phyloP scores from a whole-genome alignment of 2,329 filamentous ascomycete species.

The Microthyrium microscopicum region DNA sequence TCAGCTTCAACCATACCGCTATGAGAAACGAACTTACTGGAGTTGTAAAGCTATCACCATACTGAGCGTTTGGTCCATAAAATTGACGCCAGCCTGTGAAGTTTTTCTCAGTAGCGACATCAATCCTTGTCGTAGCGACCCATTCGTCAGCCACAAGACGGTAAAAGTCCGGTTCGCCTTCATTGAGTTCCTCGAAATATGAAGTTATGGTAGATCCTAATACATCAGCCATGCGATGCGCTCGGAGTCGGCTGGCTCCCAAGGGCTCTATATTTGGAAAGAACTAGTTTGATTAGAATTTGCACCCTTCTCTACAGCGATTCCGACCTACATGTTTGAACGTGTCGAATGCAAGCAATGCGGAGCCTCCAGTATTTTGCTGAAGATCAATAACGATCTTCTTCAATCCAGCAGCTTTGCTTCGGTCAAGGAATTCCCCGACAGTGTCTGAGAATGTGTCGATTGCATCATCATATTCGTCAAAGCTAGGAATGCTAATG shows the following conservation, averaged over 20 bases:
- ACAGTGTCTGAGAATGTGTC: slow-evolving; percentile 16
- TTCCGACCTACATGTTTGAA: too few relatives aligned
- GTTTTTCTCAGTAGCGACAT: slow-evolving; percentile 13
- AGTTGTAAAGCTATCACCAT: slow-evolving; percentile 11
- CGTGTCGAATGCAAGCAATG: slow-evolving; percentile 5
- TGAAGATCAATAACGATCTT: slow-evolving; percentile 12
- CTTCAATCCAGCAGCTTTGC: slow-evolving; percentile 8
- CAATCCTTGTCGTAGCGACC: slow-evolving; percentile 13
- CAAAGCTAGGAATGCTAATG: slow-evolving; percentile 23
- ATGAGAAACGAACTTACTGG: neutral
- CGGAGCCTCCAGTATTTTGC: slow-evolving; percentile 10
- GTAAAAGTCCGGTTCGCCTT: slow-evolving; percentile 1
- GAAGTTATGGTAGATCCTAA: neutral
- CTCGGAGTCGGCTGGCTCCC: slow-evolving; percentile 23
- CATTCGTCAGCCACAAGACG: slow-evolving; percentile 12
- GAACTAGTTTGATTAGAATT: too few relatives aligned
- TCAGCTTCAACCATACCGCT: neutral
- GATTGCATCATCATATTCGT: slow-evolving; percentile 13
- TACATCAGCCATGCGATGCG: slow-evolving; percentile 15
- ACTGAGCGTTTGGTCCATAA: slow-evolving; percentile 12
- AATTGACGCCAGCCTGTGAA: slow-evolving; percentile 16
- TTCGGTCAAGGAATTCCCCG: slow-evolving; percentile 13
- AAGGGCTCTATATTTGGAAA: slow-evolving; percentile 23
- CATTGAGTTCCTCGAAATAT: neutral
- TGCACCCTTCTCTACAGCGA: too few relatives aligned